phyloP scores from a whole-genome alignment of 23 red algal species.

The Agarophyton chilense region DNA sequence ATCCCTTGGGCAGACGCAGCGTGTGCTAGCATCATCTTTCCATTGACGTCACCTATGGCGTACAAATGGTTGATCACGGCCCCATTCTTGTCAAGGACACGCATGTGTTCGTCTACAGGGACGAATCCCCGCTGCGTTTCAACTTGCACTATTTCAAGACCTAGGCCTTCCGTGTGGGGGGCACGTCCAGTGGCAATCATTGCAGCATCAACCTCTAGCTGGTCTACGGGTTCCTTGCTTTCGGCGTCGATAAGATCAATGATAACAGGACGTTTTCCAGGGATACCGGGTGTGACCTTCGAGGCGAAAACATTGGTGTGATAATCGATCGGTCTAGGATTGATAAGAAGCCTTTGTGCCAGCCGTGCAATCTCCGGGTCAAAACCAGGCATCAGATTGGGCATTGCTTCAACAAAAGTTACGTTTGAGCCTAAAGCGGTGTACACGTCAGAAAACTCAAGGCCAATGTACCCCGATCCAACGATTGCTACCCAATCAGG shows the following conservation, averaged over 20 bases:
- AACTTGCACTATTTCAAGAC: constrained; percentile 74
- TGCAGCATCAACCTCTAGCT: constrained; percentile 88
- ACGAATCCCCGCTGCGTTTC: constrained; percentile 90
- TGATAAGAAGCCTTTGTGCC: constrained; percentile 91
- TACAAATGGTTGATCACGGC: constrained; percentile 78
- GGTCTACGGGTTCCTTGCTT: constrained; percentile 67
- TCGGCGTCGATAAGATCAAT: constrained; percentile 91
- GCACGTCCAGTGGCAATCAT: constrained; percentile 94
- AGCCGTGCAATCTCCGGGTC: constrained; percentile 94
- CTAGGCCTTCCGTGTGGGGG: constrained; percentile 89
- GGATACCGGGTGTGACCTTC: constrained; percentile 89
- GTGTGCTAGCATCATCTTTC: constrained; percentile 99
- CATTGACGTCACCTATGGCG: constrained; percentile 97
- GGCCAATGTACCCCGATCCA: constrained; percentile 96
- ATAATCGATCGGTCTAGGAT: constrained; percentile 86
- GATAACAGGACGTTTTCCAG: constrained; percentile 76
- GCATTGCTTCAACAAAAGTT: constrained; percentile 98
- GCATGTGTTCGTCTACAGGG: constrained; percentile 96
- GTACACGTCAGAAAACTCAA: constrained; percentile 99
- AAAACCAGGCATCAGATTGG: constrained; percentile 97
- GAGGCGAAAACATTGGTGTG: constrained; percentile 94
- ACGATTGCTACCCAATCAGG: constrained; percentile 99
- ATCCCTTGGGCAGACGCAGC: constrained; percentile 97
- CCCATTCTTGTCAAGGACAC: constrained; percentile 78
- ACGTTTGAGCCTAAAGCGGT: constrained; percentile 96